Conservation (phyloP, 306 rosid species). For the Prunus salicina region DNA sequence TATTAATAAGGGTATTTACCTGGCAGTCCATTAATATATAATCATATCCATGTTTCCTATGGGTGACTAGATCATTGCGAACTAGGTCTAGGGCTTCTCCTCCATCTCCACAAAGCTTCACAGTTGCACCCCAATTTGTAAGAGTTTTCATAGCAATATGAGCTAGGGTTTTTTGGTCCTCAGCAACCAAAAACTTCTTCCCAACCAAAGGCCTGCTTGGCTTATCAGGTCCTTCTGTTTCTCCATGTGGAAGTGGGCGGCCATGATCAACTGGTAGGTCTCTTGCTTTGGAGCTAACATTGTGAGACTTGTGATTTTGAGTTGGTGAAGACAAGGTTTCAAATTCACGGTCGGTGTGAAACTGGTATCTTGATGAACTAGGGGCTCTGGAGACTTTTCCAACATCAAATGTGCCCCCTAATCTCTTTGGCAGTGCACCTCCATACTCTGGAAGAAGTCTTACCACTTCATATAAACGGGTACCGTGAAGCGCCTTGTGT, state of each 20-base stretch:
- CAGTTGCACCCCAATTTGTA: constrained; percentile 49
- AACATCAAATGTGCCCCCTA: not conserved
- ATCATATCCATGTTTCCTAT: constrained; percentile 34
- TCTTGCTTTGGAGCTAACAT: constrained; percentile 13
- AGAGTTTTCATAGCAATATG: constrained; percentile 21
- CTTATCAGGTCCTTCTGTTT: constrained; percentile 29
- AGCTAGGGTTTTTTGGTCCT: constrained; percentile 40
- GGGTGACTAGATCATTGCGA: constrained; percentile 29
- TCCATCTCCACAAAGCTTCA: constrained; percentile 58
- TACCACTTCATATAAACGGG: constrained; percentile 41
- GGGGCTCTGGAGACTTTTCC: not conserved
- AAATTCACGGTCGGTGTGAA: not conserved
- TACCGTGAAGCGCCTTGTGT: constrained; percentile 64
- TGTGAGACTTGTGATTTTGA: not conserved
- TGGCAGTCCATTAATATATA: constrained; percentile 79
- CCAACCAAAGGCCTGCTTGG: constrained; percentile 36
- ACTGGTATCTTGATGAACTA: constrained; percentile 2
- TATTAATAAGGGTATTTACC: constrained; percentile 33
- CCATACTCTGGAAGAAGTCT: constrained; percentile 71
- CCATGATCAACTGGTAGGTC: not conserved
- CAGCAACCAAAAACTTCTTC: constrained; percentile 62
- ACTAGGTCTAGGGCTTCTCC: constrained; percentile 45
- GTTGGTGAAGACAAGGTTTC: not conserved
- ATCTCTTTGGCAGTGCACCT: constrained; percentile 30
- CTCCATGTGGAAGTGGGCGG: constrained; percentile 13